Evolutionary conservation across 1,284 basidiomycete species (phyloP).

Genomic region (Apiotrichum veenhuisii): DNA sequence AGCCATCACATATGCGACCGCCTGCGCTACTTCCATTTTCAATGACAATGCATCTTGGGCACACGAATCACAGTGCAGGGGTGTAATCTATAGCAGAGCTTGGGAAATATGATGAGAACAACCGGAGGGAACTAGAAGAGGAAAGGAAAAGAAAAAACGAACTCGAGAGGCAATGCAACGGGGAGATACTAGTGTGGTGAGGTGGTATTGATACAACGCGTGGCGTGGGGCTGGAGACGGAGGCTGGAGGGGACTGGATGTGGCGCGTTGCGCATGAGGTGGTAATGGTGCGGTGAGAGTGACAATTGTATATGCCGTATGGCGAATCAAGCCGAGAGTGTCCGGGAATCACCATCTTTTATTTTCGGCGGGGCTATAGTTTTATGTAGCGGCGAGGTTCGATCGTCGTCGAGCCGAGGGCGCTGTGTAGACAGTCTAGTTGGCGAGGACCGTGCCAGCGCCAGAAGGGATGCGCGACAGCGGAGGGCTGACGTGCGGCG

Average conservation of each 20-base stretch:
- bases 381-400: neutral
- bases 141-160: conserved; percentile 1
- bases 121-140: neutral
- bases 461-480: conserved; percentile 7
- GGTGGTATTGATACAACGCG: neutral
- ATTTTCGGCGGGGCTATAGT: neutral
- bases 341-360: neutral
- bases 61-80: no score
- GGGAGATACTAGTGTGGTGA: no score
- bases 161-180: neutral
- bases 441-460: conserved; percentile 12
- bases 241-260: no score
- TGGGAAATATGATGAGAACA: neutral
- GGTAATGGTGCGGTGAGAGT: neutral
- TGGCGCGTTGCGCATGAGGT: no score
- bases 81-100: neutral
- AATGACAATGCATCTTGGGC: no score
- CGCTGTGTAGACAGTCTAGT: neutral
- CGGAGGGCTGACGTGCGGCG: conserved; percentile 3
- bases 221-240: neutral
- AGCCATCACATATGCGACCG: no score
- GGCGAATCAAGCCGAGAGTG: neutral
- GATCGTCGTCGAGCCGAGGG: neutral
- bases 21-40: no score
- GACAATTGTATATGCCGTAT: no score